Evolutionary conservation across 805 yeast species (phyloP).

Genomic region (Candida broadrunensis): DNA sequence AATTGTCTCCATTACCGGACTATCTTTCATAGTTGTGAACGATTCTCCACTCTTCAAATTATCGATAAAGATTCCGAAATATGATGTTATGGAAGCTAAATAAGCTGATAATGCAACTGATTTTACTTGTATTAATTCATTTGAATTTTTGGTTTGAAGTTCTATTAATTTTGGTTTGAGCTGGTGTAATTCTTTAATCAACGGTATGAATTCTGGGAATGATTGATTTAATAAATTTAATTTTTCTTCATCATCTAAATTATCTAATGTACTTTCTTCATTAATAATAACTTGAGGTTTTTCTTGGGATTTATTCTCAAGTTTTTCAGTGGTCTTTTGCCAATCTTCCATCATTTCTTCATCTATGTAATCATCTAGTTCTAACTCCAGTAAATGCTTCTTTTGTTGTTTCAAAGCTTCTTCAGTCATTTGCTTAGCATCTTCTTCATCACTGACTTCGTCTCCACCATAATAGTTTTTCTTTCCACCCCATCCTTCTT

Average conservation of each 20-base stretch:
- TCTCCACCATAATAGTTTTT: conserved; percentile 60
- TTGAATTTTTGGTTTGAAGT: conserved; percentile 8
- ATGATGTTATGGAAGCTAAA: conserved; percentile 72
- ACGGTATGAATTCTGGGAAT: conserved; percentile 83
- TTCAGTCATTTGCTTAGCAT: conserved; percentile 72
- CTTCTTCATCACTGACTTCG: conserved; percentile 69
- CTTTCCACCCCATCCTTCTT: conserved; percentile 45
- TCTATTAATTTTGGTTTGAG: conserved; percentile 14
- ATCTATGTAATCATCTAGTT: conserved; percentile 59
- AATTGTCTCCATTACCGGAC: conserved; percentile 85
- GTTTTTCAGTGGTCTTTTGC: conserved; percentile 53
- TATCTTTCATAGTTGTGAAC: conserved; percentile 68
- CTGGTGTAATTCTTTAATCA: conserved; percentile 55
- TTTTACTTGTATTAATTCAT: conserved; percentile 48
- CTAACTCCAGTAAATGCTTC: conserved; percentile 64
- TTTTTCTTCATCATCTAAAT: conserved; percentile 52
- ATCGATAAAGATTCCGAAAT: conserved; percentile 70
- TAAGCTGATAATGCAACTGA: conserved; percentile 73
- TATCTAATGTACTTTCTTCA: conserved; percentile 31
- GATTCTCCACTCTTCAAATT: conserved; percentile 52
- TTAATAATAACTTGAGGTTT: conserved; percentile 29
- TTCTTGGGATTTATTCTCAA: conserved; percentile 22
- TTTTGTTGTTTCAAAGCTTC: conserved; percentile 89
- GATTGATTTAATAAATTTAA: conserved; percentile 51
- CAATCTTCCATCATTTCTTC: conserved; percentile 81